phyloP scores from a whole-genome alignment of 305 asterid species.

The Plantago coronopus region DNA sequence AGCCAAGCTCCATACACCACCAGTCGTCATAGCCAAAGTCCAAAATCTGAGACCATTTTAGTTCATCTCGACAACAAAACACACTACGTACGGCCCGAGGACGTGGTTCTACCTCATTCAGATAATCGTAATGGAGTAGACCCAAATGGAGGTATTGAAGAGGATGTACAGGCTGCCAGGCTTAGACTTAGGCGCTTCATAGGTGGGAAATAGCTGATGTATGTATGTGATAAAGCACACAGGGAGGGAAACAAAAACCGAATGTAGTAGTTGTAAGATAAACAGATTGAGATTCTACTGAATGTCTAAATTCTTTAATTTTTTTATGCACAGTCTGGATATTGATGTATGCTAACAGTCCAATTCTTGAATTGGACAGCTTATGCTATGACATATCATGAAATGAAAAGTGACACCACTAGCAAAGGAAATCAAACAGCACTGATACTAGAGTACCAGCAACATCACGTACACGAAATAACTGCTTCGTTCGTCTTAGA shows the following conservation, averaged over 20 bases:
- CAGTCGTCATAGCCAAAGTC: slow-evolving; percentile 20
- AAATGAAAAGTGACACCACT: no score
- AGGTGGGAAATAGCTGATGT: slow-evolving; percentile 25
- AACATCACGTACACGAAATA: no score
- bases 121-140: slow-evolving; percentile 6
- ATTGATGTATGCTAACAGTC: not conserved
- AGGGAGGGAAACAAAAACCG: not conserved
- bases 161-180: slow-evolving; percentile 26
- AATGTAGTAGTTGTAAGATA: slow-evolving; percentile 17
- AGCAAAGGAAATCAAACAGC: no score
- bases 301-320: slow-evolving; percentile 7
- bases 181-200: slow-evolving; percentile 35
- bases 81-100: slow-evolving; percentile 39
- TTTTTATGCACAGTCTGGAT: slow-evolving; percentile 10
- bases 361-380: not conserved
- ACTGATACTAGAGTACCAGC: no score
- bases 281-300: slow-evolving; percentile 6
- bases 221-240: not conserved
- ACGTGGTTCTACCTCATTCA: slow-evolving; percentile 23
- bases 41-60: slow-evolving; percentile 37
- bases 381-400: no score
- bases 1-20: slow-evolving; percentile 28
- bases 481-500: no score
- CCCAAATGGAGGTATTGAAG: slow-evolving; percentile 17
- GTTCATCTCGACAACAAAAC: slow-evolving; percentile 35